phyloP scores from a whole-genome alignment of 257 asterid species.

The Fraxinus excelsior region DNA sequence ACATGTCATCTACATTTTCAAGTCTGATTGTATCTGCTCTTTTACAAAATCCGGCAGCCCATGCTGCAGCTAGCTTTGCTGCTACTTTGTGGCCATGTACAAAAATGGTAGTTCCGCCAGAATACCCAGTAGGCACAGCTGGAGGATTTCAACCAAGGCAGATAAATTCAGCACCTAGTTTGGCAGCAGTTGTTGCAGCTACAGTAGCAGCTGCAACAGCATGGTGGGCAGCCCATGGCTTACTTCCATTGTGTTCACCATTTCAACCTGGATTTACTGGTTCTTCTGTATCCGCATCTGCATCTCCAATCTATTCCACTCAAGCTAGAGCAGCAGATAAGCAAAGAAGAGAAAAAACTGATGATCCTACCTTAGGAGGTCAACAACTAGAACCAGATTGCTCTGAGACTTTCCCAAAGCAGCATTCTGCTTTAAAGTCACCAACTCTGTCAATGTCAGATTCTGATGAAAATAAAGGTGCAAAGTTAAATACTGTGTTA shows the following conservation, averaged over 20 bases:
- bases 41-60: slow-evolving; percentile 84
- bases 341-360: slow-evolving; percentile 45
- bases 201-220: slow-evolving; percentile 97
- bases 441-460: slow-evolving; percentile 56
- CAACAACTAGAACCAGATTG: slow-evolving; percentile 50
- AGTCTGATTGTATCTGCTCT: slow-evolving; percentile 74
- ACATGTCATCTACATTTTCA: slow-evolving; percentile 66
- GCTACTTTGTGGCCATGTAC: slow-evolving; percentile 71
- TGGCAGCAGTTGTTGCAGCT: slow-evolving; percentile 84
- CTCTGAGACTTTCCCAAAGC: slow-evolving; percentile 58
- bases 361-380: slow-evolving; percentile 42
- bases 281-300: slow-evolving; percentile 51
- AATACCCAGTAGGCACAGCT: slow-evolving; percentile 32
- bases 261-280: slow-evolving; percentile 60
- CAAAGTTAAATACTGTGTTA: slow-evolving; percentile 37
- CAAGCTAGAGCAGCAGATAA: slow-evolving; percentile 37
- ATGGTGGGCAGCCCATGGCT: slow-evolving; percentile 98
- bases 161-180: slow-evolving; percentile 54
- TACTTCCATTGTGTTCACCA: slow-evolving; percentile 81
- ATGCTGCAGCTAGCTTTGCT: slow-evolving; percentile 90
- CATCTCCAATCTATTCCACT: slow-evolving; percentile 42
- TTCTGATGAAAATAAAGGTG: slow-evolving; percentile 61
- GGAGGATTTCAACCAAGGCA: slow-evolving; percentile 46
- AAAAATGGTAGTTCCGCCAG: slow-evolving; percentile 47
- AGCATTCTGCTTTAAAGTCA: slow-evolving; percentile 43